Percentiles rank a stretch among this genome's conserved stretches.
Evolutionary conservation across 1,284 basidiomycete genomes (phyloP).

Genomic region (Pseudozyma thailandica): DNA sequence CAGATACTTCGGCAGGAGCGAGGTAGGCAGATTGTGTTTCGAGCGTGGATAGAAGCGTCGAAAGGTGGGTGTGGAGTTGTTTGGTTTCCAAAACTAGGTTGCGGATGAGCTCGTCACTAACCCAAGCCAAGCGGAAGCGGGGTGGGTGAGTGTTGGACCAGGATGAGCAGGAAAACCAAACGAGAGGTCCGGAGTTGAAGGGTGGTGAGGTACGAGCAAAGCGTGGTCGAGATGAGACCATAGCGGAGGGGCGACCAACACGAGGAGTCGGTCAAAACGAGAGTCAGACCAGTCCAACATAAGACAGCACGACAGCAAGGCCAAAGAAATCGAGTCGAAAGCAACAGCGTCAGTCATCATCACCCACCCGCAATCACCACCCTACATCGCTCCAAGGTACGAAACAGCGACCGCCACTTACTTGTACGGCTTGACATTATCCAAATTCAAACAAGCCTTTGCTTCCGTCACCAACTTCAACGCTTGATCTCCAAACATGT

Average conservation of each 20-base stretch:
- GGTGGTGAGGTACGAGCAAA: too few relatives aligned
- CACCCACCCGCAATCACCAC: too few relatives aligned
- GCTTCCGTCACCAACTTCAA: slow-evolving; percentile 88
- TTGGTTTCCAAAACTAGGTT: slow-evolving; percentile 89
- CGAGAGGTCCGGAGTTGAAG: too few relatives aligned
- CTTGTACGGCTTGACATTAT: slow-evolving; percentile 90
- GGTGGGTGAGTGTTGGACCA: neutral
- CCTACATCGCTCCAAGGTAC: too few relatives aligned
- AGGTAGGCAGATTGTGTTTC: slow-evolving; percentile 50
- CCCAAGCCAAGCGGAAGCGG: neutral
- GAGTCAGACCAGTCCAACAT: too few relatives aligned
- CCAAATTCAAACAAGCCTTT: slow-evolving; percentile 81
- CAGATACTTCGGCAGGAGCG: slow-evolving; percentile 67
- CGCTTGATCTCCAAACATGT: slow-evolving; percentile 79
- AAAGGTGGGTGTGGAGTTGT: slow-evolving; percentile 75
- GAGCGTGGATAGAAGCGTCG: slow-evolving; percentile 71
- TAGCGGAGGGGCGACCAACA: too few relatives aligned
- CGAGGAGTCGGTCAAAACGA: too few relatives aligned
- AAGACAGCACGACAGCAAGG: neutral
- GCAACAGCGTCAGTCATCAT: too few relatives aligned
- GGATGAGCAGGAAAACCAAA: neutral
- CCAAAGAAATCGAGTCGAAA: too few relatives aligned
- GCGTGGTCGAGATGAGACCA: too few relatives aligned
- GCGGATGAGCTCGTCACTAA: slow-evolving; percentile 80
- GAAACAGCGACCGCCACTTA: slow-evolving; percentile 41